Percentiles rank a stretch among this genome's conserved stretches.
These are phyloP conservation scores for Ogataea paraovalis DNA, from an alignment of 805 yeast species.

Conservation along the genomic window DNA sequence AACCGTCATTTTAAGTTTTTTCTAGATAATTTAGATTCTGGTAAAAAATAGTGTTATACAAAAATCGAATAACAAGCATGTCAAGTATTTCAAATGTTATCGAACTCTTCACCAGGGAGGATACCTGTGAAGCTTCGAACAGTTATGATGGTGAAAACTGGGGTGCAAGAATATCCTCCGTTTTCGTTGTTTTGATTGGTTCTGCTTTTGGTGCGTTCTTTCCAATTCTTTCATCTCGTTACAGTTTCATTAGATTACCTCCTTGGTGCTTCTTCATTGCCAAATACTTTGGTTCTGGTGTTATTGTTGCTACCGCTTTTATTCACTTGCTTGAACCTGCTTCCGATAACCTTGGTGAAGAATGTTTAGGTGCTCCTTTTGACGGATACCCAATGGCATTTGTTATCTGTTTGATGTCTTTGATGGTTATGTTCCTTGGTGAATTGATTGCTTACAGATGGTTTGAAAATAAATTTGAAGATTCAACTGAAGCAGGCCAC, in stretches of 20 bases:
- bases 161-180: constrained; percentile 47
- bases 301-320: constrained; percentile 73
- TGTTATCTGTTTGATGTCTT: constrained; percentile 45
- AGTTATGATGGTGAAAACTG: constrained; percentile 24
- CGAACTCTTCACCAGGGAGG: neutral
- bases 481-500: constrained; percentile 31
- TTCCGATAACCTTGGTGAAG: constrained; percentile 45
- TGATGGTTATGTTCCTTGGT: constrained; percentile 43
- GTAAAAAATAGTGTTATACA: too few species aligned
- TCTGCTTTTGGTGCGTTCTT: constrained; percentile 55
- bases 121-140: neutral
- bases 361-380: constrained; percentile 59
- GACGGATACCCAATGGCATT: constrained; percentile 48
- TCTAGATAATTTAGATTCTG: too few species aligned
- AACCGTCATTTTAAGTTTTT: too few species aligned
- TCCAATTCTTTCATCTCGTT: constrained; percentile 55
- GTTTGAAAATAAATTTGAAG: constrained; percentile 32
- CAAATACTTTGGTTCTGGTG: constrained; percentile 78
- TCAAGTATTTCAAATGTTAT: neutral
- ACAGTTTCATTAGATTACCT: constrained; percentile 54
- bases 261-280: constrained; percentile 58
- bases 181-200: constrained; percentile 55
- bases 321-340: constrained; percentile 71
- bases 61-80: neutral
- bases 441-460: constrained; percentile 45